phyloP scores from a whole-genome alignment of 1,139 yeast genomes.

The Blastobotrys buckinghamii region DNA sequence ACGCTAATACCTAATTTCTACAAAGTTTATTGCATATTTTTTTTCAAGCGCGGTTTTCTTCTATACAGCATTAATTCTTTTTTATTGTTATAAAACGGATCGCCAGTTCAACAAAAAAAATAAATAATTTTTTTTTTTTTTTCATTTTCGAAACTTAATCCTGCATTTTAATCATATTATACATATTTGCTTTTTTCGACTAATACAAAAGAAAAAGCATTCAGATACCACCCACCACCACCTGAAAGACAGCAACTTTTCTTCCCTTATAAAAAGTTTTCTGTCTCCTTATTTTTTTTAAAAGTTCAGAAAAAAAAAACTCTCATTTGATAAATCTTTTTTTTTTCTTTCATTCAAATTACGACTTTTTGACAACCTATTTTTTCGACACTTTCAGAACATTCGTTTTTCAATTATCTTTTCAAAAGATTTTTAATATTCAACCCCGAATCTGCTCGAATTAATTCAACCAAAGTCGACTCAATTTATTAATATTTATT shows the following conservation, averaged over 20 bases:
- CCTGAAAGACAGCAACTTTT: not conserved
- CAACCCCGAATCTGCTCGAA: conserved; percentile 1
- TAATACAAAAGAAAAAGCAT: too few species aligned
- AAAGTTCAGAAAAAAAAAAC: not conserved
- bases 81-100: not conserved
- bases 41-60: not conserved
- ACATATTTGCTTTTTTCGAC: not conserved
- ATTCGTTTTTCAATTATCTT: not conserved
- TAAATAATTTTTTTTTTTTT: conserved; percentile 5
- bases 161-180: not conserved
- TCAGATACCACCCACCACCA: too few species aligned
- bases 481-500: too few species aligned
- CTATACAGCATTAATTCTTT: too few species aligned
- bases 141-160: not conserved
- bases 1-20: not conserved
- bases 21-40: not conserved
- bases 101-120: too few species aligned
- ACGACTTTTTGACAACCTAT: not conserved
- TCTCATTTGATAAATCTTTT: not conserved
- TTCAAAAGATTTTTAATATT: not conserved
- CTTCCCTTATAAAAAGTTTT: not conserved
- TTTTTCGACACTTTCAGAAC: conserved; percentile 2
- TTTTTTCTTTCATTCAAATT: conserved; percentile 7
- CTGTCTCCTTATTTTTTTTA: not conserved
- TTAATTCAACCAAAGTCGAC: not conserved